These are phyloP conservation scores for Austroboletus novae-zelandiae DNA, from an alignment of 1,284 basidiomycete species.

Conservation along the genomic window DNA sequence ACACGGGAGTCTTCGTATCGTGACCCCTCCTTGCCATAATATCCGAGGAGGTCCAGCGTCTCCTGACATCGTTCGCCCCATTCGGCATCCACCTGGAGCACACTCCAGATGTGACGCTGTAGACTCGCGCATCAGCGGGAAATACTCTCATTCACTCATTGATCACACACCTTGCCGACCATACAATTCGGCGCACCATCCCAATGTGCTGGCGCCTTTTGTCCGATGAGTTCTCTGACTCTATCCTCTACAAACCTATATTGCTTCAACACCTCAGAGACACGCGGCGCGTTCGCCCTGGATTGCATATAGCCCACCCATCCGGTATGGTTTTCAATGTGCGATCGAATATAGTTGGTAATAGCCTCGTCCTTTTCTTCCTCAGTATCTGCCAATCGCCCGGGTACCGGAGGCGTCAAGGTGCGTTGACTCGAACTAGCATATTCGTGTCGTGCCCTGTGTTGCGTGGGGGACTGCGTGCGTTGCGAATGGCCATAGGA, in stretches of 20 bases:
- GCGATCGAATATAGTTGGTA: constrained; percentile 37
- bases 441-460: constrained; percentile 1
- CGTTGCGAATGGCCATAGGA: constrained; percentile 19
- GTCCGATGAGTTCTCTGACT: constrained; percentile 42
- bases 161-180: constrained; percentile 37
- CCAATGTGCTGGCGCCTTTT: constrained; percentile 38
- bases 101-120: constrained; percentile 54
- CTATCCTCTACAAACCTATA: constrained; percentile 47
- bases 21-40: constrained; percentile 57
- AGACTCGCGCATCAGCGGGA: constrained; percentile 2
- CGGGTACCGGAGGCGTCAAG: constrained; percentile 25
- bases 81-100: constrained; percentile 44
- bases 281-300: constrained; percentile 40
- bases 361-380: constrained; percentile 39
- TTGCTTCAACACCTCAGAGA: constrained; percentile 42
- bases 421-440: constrained; percentile 4
- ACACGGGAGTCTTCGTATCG: constrained; percentile 49
- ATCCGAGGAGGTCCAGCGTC: constrained; percentile 45
- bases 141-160: neutral
- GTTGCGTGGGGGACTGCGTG: constrained; percentile 9
- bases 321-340: constrained; percentile 38
- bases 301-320: constrained; percentile 43
- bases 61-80: constrained; percentile 52
- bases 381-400: constrained; percentile 32
- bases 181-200: constrained; percentile 28